Evolutionary conservation across 2,329 filamentous ascomycete species (phyloP).

Genomic region (Lasiodiplodia gonubiensis): DNA sequence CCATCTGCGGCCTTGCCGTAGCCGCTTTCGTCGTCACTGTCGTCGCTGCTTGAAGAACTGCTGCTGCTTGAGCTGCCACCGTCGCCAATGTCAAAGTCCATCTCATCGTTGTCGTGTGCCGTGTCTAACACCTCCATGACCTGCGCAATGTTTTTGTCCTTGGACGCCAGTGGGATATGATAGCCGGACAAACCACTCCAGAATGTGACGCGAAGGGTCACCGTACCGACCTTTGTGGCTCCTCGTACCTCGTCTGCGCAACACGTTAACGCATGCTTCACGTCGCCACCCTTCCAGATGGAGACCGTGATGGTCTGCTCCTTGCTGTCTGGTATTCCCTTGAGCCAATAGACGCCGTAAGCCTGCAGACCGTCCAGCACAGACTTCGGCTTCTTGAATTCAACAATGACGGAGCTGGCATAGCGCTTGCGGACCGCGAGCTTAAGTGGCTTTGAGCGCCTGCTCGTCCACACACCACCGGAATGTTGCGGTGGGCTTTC

Average conservation of each 20-base stretch:
- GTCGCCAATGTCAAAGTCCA: conserved; percentile 40
- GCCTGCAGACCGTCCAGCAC: conserved; percentile 63
- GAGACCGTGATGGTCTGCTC: conserved; percentile 63
- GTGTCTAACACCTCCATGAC: conserved; percentile 70
- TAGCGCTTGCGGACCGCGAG: conserved; percentile 68
- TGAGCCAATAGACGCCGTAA: conserved; percentile 67
- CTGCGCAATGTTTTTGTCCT: conserved; percentile 60
- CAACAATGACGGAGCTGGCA: conserved; percentile 60
- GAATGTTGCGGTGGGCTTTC: conserved; percentile 35
- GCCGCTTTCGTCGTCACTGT: conserved; percentile 24
- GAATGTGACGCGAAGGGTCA: conserved; percentile 64
- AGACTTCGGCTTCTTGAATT: conserved; percentile 64
- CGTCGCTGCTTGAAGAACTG: conserved; percentile 27
- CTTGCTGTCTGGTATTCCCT: conserved; percentile 72
- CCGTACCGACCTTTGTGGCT: conserved; percentile 58
- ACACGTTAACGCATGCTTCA: conserved; percentile 58
- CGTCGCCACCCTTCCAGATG: conserved; percentile 68
- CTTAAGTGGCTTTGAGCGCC: conserved; percentile 52
- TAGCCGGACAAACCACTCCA: conserved; percentile 66
- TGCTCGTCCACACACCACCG: conserved; percentile 59
- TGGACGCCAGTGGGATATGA: conserved; percentile 62
- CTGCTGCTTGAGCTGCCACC: conserved; percentile 17
- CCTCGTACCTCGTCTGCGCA: conserved; percentile 50
- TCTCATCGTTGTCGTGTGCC: conserved; percentile 62
- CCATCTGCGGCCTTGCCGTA: conserved; percentile 34